Conservation (phyloP, 2,329 filamentous ascomycete genomes). For the Alternaria postmessia region DNA sequence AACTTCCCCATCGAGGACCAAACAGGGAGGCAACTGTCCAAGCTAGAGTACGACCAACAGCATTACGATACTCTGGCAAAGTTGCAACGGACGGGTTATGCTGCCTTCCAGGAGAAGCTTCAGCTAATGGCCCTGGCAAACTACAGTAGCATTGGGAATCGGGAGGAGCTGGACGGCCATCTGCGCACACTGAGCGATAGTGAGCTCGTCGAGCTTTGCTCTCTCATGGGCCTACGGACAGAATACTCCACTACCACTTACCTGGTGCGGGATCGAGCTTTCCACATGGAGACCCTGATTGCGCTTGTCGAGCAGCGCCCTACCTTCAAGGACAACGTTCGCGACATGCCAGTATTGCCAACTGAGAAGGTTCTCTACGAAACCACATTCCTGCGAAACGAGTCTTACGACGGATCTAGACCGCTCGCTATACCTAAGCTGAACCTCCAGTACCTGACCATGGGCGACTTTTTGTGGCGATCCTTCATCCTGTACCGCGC, state of each 20-base stretch:
- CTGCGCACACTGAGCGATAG: constrained; percentile 75
- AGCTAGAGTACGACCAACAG: constrained; percentile 76
- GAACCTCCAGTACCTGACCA: constrained; percentile 92
- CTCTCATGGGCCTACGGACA: constrained; percentile 78
- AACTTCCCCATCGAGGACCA: constrained; percentile 92
- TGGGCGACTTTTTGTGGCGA: constrained; percentile 97
- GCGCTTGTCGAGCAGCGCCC: constrained; percentile 77
- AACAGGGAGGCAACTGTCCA: constrained; percentile 77
- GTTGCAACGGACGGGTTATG: constrained; percentile 77
- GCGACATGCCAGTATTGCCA: constrained; percentile 77
- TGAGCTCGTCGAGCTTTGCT: constrained; percentile 75
- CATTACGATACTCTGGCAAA: constrained; percentile 81
- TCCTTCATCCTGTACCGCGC: constrained; percentile 87
- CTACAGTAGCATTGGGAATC: constrained; percentile 84
- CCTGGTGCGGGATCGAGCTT: constrained; percentile 69
- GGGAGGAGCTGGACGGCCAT: constrained; percentile 79
- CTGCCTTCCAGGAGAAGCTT: constrained; percentile 86
- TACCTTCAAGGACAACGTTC: constrained; percentile 82
- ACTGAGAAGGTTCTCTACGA: constrained; percentile 87
- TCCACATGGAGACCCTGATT: constrained; percentile 76
- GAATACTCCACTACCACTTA: constrained; percentile 78
- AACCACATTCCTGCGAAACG: constrained; percentile 77
- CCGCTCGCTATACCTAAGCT: constrained; percentile 92
- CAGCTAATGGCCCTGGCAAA: constrained; percentile 93
- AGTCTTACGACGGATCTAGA: constrained; percentile 84